A percentile compares a stretch with the other conserved stretches of the same genome.
Conservation (phyloP, 73 alveolate species). For the Breviolum minutum region DNA sequence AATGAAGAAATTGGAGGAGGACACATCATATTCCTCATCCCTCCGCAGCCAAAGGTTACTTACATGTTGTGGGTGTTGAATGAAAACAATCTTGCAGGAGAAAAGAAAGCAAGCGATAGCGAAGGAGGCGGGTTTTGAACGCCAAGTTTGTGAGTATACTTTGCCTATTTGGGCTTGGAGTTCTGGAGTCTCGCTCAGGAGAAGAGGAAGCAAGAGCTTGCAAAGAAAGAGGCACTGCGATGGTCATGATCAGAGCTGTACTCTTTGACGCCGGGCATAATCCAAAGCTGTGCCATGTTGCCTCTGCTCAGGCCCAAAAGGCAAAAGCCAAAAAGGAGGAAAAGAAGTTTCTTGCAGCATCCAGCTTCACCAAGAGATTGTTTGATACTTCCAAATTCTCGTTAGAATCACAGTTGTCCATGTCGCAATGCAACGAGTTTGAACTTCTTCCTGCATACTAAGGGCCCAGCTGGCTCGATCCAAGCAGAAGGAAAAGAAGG, state of each 20-base stretch:
- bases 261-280: background rate
- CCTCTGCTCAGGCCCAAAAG: background rate
- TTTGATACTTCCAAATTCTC: no score
- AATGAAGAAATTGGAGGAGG: background rate
- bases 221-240: background rate
- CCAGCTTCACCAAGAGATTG: no score
- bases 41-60: no score
- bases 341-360: background rate
- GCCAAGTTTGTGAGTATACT: background rate
- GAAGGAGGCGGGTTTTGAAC: background rate
- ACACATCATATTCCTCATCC: background rate
- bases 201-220: slow-evolving; percentile 15
- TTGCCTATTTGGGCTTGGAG: no score
- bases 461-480: slow-evolving; percentile 21
- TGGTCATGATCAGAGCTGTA: background rate
- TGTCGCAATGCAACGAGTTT: no score
- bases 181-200: background rate
- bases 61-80: background rate
- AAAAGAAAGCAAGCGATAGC: background rate
- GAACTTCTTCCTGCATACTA: background rate
- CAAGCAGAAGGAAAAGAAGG: slow-evolving; percentile 23
- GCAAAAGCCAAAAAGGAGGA: background rate
- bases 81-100: background rate
- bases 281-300: no score
- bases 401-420: no score